These are phyloP conservation scores for Phytopythium kandeliae DNA, from an alignment of 352 stramenopile species.

Conservation along the genomic window DNA sequence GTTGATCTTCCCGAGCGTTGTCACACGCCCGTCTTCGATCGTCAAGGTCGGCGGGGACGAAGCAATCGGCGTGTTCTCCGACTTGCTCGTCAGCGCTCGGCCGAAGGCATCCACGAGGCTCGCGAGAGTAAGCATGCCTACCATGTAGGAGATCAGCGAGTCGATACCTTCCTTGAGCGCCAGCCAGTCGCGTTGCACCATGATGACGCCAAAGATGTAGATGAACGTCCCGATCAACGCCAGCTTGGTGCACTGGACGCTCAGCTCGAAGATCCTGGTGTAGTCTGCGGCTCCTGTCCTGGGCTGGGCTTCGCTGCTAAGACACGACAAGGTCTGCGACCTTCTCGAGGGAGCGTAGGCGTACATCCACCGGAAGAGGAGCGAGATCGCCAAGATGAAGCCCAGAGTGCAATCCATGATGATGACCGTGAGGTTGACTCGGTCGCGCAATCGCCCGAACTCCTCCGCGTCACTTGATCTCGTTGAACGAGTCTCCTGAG, in stretches of 20 bases:
- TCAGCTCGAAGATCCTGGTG: not conserved
- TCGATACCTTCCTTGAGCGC: constrained; percentile 18
- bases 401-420: constrained; percentile 14
- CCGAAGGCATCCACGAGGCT: constrained; percentile 18
- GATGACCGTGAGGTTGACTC: constrained; percentile 12
- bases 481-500: constrained; percentile 2
- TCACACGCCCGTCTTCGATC: constrained; percentile 6
- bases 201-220: constrained; percentile 15
- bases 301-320: not conserved
- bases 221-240: constrained; percentile 12
- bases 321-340: not conserved
- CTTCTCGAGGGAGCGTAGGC: constrained; percentile 12
- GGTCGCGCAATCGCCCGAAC: constrained; percentile 4
- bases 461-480: not conserved
- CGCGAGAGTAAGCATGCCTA: constrained; percentile 18
- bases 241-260: constrained; percentile 8
- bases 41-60: constrained; percentile 10
- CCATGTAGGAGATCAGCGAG: constrained; percentile 15
- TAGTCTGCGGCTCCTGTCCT: too few relatives aligned
- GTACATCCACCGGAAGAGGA: constrained; percentile 17
- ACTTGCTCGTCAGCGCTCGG: constrained; percentile 11
- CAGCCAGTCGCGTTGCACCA: constrained; percentile 12
- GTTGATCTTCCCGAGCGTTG: constrained; percentile 16
- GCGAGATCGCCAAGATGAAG: constrained; percentile 11
- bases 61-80: constrained; percentile 9